phyloP scores from a whole-genome alignment of 2,329 filamentous ascomycete species.

The Allantophomopsis cytisporea region DNA sequence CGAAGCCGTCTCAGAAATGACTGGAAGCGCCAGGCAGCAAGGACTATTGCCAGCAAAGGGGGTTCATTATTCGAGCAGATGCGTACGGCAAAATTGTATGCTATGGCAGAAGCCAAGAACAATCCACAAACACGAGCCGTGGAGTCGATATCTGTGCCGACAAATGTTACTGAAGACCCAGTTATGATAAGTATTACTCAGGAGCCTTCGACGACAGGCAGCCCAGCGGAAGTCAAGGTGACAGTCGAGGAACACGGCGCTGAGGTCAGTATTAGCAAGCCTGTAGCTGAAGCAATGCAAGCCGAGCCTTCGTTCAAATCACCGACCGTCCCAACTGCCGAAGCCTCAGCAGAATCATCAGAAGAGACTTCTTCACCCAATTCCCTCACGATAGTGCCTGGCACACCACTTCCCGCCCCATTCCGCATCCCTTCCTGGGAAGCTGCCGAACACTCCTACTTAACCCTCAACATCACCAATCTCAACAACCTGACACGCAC shows the following conservation, averaged over 20 bases:
- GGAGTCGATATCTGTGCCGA: conserved; percentile 32
- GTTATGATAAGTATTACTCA: conserved; percentile 32
- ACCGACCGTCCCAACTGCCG: conserved; percentile 2
- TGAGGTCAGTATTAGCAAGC: conserved; percentile 1
- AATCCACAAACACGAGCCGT: conserved; percentile 40
- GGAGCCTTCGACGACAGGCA: conserved; percentile 13
- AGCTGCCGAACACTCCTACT: conserved; percentile 57
- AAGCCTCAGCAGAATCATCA: background rate
- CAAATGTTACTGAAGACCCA: conserved; percentile 31
- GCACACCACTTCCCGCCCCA: conserved; percentile 32
- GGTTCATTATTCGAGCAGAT: conserved; percentile 66
- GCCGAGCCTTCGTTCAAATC: conserved; percentile 3
- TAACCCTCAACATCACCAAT: conserved; percentile 60
- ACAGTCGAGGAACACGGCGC: conserved; percentile 6
- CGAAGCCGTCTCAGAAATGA: conserved; percentile 62
- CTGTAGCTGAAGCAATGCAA: background rate
- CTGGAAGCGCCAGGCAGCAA: conserved; percentile 73
- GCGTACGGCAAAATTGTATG: conserved; percentile 56
- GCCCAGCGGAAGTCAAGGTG: conserved; percentile 4
- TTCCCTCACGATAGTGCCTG: background rate
- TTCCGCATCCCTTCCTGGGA: conserved; percentile 76
- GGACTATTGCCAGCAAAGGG: conserved; percentile 64
- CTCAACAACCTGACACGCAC: conserved; percentile 71
- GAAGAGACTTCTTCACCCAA: conserved; percentile 7
- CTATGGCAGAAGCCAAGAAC: conserved; percentile 53